These are phyloP conservation scores for Nigrograna mackinnonii DNA, from an alignment of 2,329 filamentous ascomycete species.

Conservation along the genomic window DNA sequence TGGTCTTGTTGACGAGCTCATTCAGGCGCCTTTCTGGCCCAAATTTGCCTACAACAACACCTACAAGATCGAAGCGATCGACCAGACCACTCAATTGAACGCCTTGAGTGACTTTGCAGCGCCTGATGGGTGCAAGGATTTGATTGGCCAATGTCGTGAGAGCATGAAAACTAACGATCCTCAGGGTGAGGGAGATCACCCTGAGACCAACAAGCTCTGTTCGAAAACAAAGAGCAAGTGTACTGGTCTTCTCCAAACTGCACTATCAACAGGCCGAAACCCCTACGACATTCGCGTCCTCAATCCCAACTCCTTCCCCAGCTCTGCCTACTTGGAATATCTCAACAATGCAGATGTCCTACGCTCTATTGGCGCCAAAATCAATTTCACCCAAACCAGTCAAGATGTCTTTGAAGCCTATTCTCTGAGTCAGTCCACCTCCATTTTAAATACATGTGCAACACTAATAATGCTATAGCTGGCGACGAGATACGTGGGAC, in stretches of 20 bases:
- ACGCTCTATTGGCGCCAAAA: constrained; percentile 52
- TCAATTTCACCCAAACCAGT: constrained; percentile 54
- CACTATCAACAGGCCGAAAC: constrained; percentile 30
- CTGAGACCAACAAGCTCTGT: constrained; percentile 33
- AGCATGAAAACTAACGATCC: constrained; percentile 33
- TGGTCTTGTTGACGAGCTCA: constrained; percentile 67
- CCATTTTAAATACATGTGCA: too few species aligned
- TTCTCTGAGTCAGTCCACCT: constrained; percentile 41
- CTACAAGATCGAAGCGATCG: constrained; percentile 64
- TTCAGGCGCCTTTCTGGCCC: constrained; percentile 63
- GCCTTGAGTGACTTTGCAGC: constrained; percentile 51
- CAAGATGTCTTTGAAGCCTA: constrained; percentile 42
- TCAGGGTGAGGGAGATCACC: constrained; percentile 34
- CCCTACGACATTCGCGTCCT: constrained; percentile 52
- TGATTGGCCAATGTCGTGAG: constrained; percentile 37
- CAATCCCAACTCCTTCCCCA: constrained; percentile 36
- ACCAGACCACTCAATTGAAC: constrained; percentile 53
- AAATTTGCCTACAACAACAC: constrained; percentile 66
- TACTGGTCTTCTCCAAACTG: too few species aligned
- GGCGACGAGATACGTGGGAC: constrained; percentile 50
- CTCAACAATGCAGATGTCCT: constrained; percentile 53
- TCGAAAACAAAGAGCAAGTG: too few species aligned
- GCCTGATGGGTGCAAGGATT: constrained; percentile 57
- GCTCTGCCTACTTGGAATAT: constrained; percentile 53
- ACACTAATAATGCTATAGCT: constrained; percentile 22